Percentiles rank a stretch among this genome's conserved stretches.
Evolutionary conservation across 2,329 filamentous ascomycete species (phyloP).

Genomic region (Septoria linicola): DNA sequence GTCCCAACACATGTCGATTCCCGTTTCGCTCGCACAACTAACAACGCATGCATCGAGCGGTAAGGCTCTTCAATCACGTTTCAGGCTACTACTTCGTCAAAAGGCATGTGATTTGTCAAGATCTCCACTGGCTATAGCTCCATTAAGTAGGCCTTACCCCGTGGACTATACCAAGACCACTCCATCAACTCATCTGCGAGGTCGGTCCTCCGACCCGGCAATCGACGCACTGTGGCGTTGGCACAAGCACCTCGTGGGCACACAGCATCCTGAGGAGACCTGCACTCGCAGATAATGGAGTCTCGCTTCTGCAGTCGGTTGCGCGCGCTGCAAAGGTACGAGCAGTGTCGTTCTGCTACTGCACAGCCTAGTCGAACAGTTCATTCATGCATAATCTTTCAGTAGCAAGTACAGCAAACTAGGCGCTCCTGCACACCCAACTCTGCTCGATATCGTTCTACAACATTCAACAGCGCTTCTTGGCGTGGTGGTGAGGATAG

Average conservation of each 20-base stretch:
- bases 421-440: too few species aligned
- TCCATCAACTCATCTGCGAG: not conserved
- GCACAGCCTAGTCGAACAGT: too few species aligned
- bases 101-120: slow-evolving; percentile 23
- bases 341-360: too few species aligned
- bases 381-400: too few species aligned
- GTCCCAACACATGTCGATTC: slow-evolving; percentile 20
- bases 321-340: slow-evolving; percentile 19
- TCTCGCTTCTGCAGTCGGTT: slow-evolving; percentile 31
- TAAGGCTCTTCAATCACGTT: not conserved
- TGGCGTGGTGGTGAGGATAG: not conserved
- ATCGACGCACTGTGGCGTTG: slow-evolving; percentile 16
- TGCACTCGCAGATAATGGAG: slow-evolving; percentile 8
- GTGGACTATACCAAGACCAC: slow-evolving; percentile 13
- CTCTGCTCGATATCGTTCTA: not conserved
- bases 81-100: not conserved
- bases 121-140: slow-evolving; percentile 9
- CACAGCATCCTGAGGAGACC: slow-evolving; percentile 22
- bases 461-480: not conserved
- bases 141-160: slow-evolving; percentile 14
- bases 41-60: slow-evolving; percentile 15
- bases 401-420: too few species aligned
- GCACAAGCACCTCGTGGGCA: slow-evolving; percentile 8
- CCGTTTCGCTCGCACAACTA: slow-evolving; percentile 22
- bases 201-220: slow-evolving; percentile 13